Percentiles rank a stretch among this genome's conserved stretches.
Evolutionary conservation across 1,284 basidiomycete genomes (phyloP).

Genomic region (Tilletiaria anomala): DNA sequence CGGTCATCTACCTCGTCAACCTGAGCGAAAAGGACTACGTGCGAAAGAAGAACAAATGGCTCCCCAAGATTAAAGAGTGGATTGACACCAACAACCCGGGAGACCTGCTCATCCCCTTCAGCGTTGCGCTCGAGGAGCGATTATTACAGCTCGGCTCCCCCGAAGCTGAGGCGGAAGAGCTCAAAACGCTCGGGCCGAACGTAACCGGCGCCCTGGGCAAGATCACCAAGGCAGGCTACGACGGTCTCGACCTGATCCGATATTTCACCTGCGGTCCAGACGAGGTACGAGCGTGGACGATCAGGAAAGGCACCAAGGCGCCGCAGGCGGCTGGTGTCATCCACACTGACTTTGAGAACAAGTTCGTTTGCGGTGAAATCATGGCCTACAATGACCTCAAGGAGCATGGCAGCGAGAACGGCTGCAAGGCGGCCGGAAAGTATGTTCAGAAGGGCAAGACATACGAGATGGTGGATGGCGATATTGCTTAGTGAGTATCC

Average conservation of each 20-base stretch:
- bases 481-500: constrained; percentile 22
- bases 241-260: constrained; percentile 30
- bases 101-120: constrained; percentile 91
- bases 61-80: constrained; percentile 96
- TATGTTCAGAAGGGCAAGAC: constrained; percentile 91
- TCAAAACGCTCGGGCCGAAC: constrained; percentile 26
- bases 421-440: constrained; percentile 91
- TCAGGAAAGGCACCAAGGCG: constrained; percentile 81
- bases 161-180: constrained; percentile 29
- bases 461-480: constrained; percentile 52
- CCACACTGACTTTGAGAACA: constrained; percentile 87
- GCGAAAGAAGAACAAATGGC: constrained; percentile 99
- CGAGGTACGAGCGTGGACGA: constrained; percentile 93
- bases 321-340: constrained; percentile 97
- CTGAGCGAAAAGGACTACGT: constrained; percentile 87
- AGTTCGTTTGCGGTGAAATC: constrained; percentile 99
- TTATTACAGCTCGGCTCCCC: constrained; percentile 46
- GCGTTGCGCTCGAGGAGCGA: constrained; percentile 86
- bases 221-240: constrained; percentile 37
- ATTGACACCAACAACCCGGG: constrained; percentile 95
- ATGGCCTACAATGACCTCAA: constrained; percentile 83
- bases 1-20: constrained; percentile 96
- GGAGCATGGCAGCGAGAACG: constrained; percentile 74
- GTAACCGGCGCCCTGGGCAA: constrained; percentile 32
- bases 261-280: constrained; percentile 85